A percentile compares a stretch with the other conserved stretches of the same genome.
phyloP scores from a whole-genome alignment of 2,329 filamentous ascomycete genomes.

The Aspergillus fischeri region DNA sequence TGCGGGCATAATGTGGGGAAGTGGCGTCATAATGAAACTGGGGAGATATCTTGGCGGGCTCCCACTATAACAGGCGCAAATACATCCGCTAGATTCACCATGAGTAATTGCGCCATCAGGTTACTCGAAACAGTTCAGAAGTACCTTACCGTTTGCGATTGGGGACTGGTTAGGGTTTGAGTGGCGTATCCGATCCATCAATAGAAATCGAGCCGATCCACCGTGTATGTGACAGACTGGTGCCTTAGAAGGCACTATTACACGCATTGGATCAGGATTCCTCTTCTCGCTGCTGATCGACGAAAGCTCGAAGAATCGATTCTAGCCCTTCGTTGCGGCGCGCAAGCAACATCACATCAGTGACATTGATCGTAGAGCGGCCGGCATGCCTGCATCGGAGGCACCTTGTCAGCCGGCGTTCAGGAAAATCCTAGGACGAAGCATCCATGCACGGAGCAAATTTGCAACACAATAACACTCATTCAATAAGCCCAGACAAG shows the following conservation, averaged over 20 bases:
- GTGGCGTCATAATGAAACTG: not conserved
- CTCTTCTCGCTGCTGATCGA: constrained; percentile 28
- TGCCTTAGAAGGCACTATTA: not conserved
- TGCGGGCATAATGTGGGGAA: not conserved
- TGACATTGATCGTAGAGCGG: constrained; percentile 71
- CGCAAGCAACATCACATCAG: constrained; percentile 83
- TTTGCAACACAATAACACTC: not conserved
- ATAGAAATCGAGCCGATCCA: not conserved
- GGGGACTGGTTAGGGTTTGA: not conserved
- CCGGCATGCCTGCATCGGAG: constrained; percentile 67
- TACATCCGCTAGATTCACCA: not conserved
- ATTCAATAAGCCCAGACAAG: not conserved
- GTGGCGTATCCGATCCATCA: not conserved
- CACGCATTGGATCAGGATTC: constrained; percentile 13
- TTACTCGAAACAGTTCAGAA: not conserved
- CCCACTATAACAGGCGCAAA: not conserved
- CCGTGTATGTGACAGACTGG: not conserved
- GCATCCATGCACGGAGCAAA: not conserved
- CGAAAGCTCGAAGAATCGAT: constrained; percentile 56
- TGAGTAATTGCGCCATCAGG: not conserved
- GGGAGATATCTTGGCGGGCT: not conserved
- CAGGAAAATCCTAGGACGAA: not conserved
- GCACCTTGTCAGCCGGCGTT: constrained; percentile 1
- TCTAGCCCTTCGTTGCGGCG: constrained; percentile 83
- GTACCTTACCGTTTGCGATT: not conserved